These are phyloP conservation scores for Xylariales sp. DNA, from an alignment of 2,329 filamentous ascomycete genomes.

Conservation along the genomic window DNA sequence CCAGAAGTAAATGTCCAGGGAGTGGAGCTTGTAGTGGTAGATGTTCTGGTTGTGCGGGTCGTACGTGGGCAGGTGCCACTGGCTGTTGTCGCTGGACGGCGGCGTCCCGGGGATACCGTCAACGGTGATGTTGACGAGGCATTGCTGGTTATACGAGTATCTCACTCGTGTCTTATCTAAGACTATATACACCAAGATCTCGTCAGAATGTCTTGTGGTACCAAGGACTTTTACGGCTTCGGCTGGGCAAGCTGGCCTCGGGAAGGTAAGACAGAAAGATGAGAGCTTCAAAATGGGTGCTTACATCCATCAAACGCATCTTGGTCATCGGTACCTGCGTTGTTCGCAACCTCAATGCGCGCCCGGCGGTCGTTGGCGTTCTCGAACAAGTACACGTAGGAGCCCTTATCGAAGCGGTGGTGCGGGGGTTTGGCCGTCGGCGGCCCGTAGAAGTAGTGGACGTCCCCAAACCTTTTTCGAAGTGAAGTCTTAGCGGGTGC, in stretches of 20 bases:
- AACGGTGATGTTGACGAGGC: slow-evolving; percentile 63
- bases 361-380: slow-evolving; percentile 63
- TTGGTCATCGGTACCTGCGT: slow-evolving; percentile 69
- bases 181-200: slow-evolving; percentile 50
- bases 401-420: slow-evolving; percentile 75
- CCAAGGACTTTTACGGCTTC: no score
- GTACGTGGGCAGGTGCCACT: slow-evolving; percentile 74
- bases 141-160: slow-evolving; percentile 73
- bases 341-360: slow-evolving; percentile 72
- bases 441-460: slow-evolving; percentile 76
- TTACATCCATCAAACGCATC: slow-evolving; percentile 75
- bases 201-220: no score
- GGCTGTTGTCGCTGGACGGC: slow-evolving; percentile 41
- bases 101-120: slow-evolving; percentile 38
- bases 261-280: no score
- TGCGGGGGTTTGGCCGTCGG: slow-evolving; percentile 65
- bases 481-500: no score
- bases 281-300: slow-evolving; percentile 26
- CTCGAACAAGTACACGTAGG: slow-evolving; percentile 77
- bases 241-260: no score
- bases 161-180: slow-evolving; percentile 60
- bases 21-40: slow-evolving; percentile 74
- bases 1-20: slow-evolving; percentile 77
- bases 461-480: slow-evolving; percentile 72
- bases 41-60: slow-evolving; percentile 71